These are phyloP conservation scores for Wickerhamiella infanticola DNA, from an alignment of 1,139 yeast genomes.

Conservation along the genomic window DNA sequence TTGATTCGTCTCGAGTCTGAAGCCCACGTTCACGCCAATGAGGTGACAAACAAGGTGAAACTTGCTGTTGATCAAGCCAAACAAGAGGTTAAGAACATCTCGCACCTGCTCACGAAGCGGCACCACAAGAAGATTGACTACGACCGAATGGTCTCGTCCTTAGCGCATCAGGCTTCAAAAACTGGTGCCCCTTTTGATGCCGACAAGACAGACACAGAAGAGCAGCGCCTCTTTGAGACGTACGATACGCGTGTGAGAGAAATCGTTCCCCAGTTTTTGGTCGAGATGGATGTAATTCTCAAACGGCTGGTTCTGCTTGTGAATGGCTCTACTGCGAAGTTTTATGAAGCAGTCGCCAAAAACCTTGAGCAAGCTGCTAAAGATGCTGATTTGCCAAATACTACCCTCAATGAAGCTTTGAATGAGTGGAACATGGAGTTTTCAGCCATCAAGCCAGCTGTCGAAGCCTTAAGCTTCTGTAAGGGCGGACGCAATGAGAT, in stretches of 20 bases:
- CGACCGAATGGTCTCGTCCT: slow-evolving; percentile 22
- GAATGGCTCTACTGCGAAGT: slow-evolving; percentile 8
- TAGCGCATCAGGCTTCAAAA: not conserved
- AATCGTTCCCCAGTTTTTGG: slow-evolving; percentile 33
- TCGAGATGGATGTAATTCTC: slow-evolving; percentile 37
- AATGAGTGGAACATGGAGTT: slow-evolving; percentile 9
- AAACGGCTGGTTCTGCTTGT: slow-evolving; percentile 24
- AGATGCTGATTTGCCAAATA: not conserved
- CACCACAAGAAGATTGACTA: slow-evolving; percentile 32
- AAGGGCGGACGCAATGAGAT: slow-evolving; percentile 1
- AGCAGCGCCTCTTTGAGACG: not conserved
- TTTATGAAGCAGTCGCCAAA: not conserved
- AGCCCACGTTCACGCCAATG: not conserved
- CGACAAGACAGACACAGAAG: not conserved
- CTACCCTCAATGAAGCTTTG: slow-evolving; percentile 1
- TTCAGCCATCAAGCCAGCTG: slow-evolving; percentile 13
- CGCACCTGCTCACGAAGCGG: slow-evolving; percentile 34
- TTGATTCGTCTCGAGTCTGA: not conserved
- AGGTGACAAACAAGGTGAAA: slow-evolving; percentile 3
- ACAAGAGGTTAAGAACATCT: slow-evolving; percentile 28
- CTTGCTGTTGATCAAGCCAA: slow-evolving; percentile 27
- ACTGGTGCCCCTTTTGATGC: not conserved
- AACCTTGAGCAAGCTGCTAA: not conserved
- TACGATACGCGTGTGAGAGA: not conserved
- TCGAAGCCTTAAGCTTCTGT: slow-evolving; percentile 13